Conservation (phyloP, 352 stramenopile species). For the Globisporangium radiosum region DNA sequence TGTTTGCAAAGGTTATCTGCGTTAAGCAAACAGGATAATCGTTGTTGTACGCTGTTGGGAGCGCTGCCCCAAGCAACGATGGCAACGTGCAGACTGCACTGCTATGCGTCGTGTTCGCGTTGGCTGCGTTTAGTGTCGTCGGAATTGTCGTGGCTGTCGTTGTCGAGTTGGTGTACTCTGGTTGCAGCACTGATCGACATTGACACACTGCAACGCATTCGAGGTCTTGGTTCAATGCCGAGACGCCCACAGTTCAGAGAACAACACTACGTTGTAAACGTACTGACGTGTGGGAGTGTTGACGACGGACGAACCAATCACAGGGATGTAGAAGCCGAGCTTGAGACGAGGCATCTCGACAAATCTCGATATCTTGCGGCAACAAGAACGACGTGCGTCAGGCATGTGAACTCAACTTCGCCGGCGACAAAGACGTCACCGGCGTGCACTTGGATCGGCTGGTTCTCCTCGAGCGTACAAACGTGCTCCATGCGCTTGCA, state of each 20-base stretch:
- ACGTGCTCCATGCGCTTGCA: slow-evolving; percentile 63
- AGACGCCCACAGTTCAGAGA: slow-evolving; percentile 11
- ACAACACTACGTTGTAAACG: background rate
- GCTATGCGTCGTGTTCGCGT: too few species aligned
- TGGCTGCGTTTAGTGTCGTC: too few species aligned
- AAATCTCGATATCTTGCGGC: too few species aligned
- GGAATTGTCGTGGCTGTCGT: background rate
- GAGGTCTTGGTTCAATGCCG: slow-evolving; percentile 9
- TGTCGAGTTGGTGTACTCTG: background rate
- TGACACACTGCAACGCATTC: slow-evolving; percentile 12
- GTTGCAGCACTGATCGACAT: slow-evolving; percentile 10
- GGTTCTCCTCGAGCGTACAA: slow-evolving; percentile 71
- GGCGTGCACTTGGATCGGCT: slow-evolving; percentile 48
- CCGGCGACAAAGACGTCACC: slow-evolving; percentile 66
- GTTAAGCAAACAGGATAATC: too few species aligned
- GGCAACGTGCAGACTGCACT: too few species aligned
- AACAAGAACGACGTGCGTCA: slow-evolving; percentile 13
- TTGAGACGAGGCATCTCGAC: too few species aligned
- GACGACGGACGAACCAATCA: too few species aligned
- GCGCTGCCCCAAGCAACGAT: too few species aligned
- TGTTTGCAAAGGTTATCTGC: too few species aligned
- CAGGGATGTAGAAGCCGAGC: too few species aligned
- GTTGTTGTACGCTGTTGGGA: too few species aligned
- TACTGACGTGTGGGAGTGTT: too few species aligned
- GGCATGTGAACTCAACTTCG: slow-evolving; percentile 73